These are phyloP conservation scores for Candida tibetensis DNA, from an alignment of 805 yeast genomes.

Conservation along the genomic window DNA sequence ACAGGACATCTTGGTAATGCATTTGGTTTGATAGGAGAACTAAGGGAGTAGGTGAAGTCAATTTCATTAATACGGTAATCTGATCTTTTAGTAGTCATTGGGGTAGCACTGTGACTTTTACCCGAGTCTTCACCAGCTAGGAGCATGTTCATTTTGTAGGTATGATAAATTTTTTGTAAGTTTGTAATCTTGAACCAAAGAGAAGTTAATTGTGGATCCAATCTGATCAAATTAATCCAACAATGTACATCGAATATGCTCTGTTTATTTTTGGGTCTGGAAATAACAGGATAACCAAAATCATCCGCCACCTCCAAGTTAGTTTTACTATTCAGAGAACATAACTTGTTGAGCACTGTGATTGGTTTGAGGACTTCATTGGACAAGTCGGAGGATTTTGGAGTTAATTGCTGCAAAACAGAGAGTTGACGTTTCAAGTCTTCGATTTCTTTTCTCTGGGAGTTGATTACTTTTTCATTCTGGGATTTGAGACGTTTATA, in stretches of 20 bases:
- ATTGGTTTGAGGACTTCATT: conserved; percentile 4
- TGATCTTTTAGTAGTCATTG: conserved; percentile 8
- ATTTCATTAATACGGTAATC: conserved; percentile 20
- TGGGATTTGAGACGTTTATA: conserved; percentile 14
- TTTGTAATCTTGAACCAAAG: conserved; percentile 41
- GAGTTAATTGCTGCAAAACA: conserved; percentile 14
- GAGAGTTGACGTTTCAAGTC: conserved; percentile 27
- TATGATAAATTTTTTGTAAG: conserved; percentile 39
- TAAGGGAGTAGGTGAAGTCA: conserved; percentile 21
- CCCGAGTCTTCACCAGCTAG: conserved; percentile 7
- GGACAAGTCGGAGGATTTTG: conserved; percentile 2
- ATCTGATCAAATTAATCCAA: conserved; percentile 38
- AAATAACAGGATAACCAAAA: conserved; percentile 10
- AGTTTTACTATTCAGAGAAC: conserved; percentile 12
- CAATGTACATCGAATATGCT: conserved; percentile 26
- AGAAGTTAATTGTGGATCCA: conserved; percentile 40
- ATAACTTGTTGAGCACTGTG: conserved; percentile 22
- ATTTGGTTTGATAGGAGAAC: conserved; percentile 4
- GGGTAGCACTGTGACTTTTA: conserved; percentile 2
- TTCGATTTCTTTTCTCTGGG: conserved; percentile 31
- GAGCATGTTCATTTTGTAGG: conserved; percentile 29
- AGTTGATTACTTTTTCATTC: conserved; percentile 21
- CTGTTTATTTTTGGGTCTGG: conserved; percentile 2
- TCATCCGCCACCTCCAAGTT: conserved; percentile 18
- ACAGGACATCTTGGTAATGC: conserved; percentile 31